A percentile compares a stretch with the other conserved stretches of the same genome.
Conservation (phyloP, 1,284 basidiomycete species). For the Tranzscheliella williamsii region DNA sequence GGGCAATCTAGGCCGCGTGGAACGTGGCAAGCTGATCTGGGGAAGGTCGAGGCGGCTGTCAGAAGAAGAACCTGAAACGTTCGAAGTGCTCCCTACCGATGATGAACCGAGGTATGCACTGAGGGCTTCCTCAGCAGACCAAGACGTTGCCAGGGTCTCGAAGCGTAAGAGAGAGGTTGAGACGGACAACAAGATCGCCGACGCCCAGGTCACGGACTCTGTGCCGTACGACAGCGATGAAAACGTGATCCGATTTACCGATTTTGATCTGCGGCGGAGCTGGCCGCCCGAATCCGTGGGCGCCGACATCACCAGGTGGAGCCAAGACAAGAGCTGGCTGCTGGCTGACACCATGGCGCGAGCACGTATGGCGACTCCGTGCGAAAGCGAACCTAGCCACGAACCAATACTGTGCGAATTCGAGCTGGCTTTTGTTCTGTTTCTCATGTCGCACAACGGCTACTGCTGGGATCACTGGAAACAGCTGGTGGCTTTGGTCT, state of each 20-base stretch:
- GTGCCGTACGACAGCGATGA: conserved; percentile 5
- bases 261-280: conserved; percentile 43
- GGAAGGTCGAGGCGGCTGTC: conserved; percentile 14
- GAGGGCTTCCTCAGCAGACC: neutral
- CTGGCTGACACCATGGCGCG: conserved; percentile 12
- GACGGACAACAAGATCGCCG: neutral
- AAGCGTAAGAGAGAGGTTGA: neutral
- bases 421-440: conserved; percentile 43
- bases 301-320: conserved; percentile 45
- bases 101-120: too few relatives aligned
- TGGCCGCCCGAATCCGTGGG: conserved; percentile 50
- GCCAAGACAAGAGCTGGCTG: conserved; percentile 57
- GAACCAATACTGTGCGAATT: conserved; percentile 14
- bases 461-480: conserved; percentile 41
- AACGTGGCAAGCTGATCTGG: conserved; percentile 19
- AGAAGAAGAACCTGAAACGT: neutral
- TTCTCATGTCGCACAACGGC: conserved; percentile 20
- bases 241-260: conserved; percentile 28
- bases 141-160: neutral
- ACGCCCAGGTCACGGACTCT: neutral
- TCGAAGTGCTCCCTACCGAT: neutral
- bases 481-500: conserved; percentile 31
- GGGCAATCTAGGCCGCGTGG: conserved; percentile 2
- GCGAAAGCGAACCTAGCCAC: too few relatives aligned
- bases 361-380: neutral